A percentile compares a stretch with the other conserved stretches of the same genome.
Evolutionary conservation across 495 filamentous ascomycete species (phyloP).

Genomic region (Patellaria atrata): DNA sequence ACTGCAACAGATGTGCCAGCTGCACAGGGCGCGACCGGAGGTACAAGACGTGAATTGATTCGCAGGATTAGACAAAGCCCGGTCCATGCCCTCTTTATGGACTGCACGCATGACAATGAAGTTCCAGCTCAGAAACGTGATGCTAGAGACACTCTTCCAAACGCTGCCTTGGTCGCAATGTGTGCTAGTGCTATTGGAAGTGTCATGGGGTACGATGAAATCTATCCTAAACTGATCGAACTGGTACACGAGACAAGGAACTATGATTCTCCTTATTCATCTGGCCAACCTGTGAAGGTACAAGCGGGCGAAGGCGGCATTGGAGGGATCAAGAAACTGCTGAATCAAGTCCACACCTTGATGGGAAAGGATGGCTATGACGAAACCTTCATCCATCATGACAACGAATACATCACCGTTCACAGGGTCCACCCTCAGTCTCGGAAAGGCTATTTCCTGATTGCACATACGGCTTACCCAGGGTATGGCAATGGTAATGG

Average conservation of each 20-base stretch:
- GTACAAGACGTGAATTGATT: slow-evolving; percentile 41
- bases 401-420: slow-evolving; percentile 88
- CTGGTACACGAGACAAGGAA: slow-evolving; percentile 74
- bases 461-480: slow-evolving; percentile 89
- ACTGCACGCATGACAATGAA: slow-evolving; percentile 98
- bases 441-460: slow-evolving; percentile 82
- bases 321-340: slow-evolving; percentile 71
- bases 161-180: slow-evolving; percentile 87
- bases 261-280: slow-evolving; percentile 58
- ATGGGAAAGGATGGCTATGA: slow-evolving; percentile 92
- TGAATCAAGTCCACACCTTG: slow-evolving; percentile 80
- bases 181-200: slow-evolving; percentile 87
- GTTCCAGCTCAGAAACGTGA: slow-evolving; percentile 91
- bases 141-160: slow-evolving; percentile 88
- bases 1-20: slow-evolving; percentile 22
- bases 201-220: slow-evolving; percentile 97
- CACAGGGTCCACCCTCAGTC: slow-evolving; percentile 86
- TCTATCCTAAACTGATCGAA: slow-evolving; percentile 84
- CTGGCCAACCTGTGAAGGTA: slow-evolving; percentile 42
- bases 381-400: slow-evolving; percentile 93
- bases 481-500: slow-evolving; percentile 71
- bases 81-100: slow-evolving; percentile 93
- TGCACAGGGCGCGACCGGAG: slow-evolving; percentile 27
- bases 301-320: slow-evolving; percentile 63
- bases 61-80: slow-evolving; percentile 64